Evolutionary conservation across 1,284 basidiomycete species (phyloP).

Genomic region (Tausonia pullulans): DNA sequence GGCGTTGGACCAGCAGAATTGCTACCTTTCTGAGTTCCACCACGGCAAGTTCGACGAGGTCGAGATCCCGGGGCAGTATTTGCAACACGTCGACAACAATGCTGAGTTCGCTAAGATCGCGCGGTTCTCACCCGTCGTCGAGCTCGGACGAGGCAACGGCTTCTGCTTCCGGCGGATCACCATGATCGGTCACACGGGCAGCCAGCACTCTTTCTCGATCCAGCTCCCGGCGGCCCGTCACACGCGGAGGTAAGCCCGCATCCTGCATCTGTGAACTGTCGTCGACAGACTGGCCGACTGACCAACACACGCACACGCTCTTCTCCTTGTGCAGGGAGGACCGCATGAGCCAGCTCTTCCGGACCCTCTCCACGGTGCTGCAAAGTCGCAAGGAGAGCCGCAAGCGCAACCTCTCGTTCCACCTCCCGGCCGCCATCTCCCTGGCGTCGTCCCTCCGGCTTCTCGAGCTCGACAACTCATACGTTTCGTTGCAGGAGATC

Average conservation of each 20-base stretch:
- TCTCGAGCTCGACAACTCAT: conserved; percentile 83
- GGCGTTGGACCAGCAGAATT: conserved; percentile 79
- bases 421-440: conserved; percentile 77
- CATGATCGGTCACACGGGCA: conserved; percentile 86
- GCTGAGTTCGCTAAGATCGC: conserved; percentile 84
- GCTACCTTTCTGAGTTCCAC: conserved; percentile 95
- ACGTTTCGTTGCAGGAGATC: conserved; percentile 84
- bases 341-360: conserved; percentile 16
- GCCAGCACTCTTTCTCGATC: conserved; percentile 76
- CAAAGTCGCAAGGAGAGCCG: conserved; percentile 82
- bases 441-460: conserved; percentile 76
- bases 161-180: conserved; percentile 84
- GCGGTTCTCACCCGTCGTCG: conserved; percentile 83
- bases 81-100: conserved; percentile 84
- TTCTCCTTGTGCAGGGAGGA: conserved; percentile 7
- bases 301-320: neutral
- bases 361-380: conserved; percentile 49
- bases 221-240: conserved; percentile 81
- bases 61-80: conserved; percentile 94
- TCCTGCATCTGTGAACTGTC: conserved; percentile 82
- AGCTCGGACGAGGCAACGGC: conserved; percentile 71
- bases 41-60: conserved; percentile 97
- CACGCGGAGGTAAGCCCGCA: conserved; percentile 50
- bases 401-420: conserved; percentile 83
- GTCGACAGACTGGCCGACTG: conserved; percentile 65